Conservation (phyloP, 2,329 filamentous ascomycete genomes). For the Fusarium hainanense region DNA sequence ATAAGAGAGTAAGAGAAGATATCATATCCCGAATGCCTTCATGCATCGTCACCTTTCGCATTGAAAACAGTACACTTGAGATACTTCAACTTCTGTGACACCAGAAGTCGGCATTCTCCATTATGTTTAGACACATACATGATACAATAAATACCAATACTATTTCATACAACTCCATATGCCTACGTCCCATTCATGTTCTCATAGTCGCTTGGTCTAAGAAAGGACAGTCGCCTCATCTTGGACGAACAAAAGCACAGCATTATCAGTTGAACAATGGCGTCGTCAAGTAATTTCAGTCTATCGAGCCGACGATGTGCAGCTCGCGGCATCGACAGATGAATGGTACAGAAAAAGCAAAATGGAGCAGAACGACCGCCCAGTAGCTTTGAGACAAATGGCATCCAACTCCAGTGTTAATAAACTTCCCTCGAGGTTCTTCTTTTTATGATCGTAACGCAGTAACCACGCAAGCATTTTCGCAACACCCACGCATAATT, state of each 20-base stretch:
- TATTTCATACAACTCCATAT: constrained; percentile 28
- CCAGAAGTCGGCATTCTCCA: background rate
- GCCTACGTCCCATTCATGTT: constrained; percentile 22
- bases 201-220: constrained; percentile 26
- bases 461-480: constrained; percentile 32
- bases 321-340: constrained; percentile 30
- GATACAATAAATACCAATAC: constrained; percentile 25
- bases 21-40: background rate
- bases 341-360: constrained; percentile 20
- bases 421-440: constrained; percentile 9
- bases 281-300: constrained; percentile 25
- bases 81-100: background rate
- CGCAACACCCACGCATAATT: constrained; percentile 33
- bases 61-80: background rate
- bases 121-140: constrained; percentile 20
- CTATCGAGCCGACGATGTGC: constrained; percentile 27
- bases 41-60: background rate
- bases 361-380: constrained; percentile 22
- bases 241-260: constrained; percentile 1
- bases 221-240: constrained; percentile 15
- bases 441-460: constrained; percentile 43
- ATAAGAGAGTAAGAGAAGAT: background rate
- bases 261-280: constrained; percentile 19
- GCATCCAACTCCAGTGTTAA: constrained; percentile 43
- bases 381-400: constrained; percentile 35